These are phyloP conservation scores for Priceomyces castillae DNA, from an alignment of 805 yeast genomes.

Conservation along the genomic window DNA sequence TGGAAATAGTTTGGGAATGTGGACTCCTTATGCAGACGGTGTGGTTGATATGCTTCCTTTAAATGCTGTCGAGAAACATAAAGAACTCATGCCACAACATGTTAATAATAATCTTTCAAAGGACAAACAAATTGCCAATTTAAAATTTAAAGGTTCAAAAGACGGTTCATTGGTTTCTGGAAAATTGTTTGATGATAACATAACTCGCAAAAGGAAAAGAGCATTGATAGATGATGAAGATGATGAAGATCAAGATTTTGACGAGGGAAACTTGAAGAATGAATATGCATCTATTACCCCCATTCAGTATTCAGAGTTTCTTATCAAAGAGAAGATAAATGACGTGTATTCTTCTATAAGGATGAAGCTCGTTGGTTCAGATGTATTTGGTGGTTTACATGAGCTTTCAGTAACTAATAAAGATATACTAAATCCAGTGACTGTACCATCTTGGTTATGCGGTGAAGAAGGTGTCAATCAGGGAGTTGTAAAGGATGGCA, in stretches of 20 bases:
- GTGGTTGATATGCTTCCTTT: conserved; percentile 65
- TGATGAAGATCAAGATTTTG: conserved; percentile 18
- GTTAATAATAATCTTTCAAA: conserved; percentile 11
- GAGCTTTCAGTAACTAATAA: conserved; percentile 49
- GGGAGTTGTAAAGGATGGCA: conserved; percentile 37
- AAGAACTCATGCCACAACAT: conserved; percentile 9
- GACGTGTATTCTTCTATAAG: conserved; percentile 23
- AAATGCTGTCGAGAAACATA: conserved; percentile 43
- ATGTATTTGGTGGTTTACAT: conserved; percentile 76
- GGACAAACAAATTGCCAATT: conserved; percentile 45
- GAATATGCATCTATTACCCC: conserved; percentile 58
- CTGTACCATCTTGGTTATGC: conserved; percentile 71
- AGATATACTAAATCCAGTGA: conserved; percentile 49
- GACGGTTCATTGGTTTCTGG: conserved; percentile 34
- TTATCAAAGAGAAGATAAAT: conserved; percentile 30
- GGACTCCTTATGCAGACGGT: conserved; percentile 73
- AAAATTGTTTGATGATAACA: conserved; percentile 38
- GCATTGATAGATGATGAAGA: conserved; percentile 5
- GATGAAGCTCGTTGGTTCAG: conserved; percentile 56
- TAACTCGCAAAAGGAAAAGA: conserved; percentile 7
- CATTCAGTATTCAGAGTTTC: conserved; percentile 49
- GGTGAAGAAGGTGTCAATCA: conserved; percentile 64
- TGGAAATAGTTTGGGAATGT: conserved; percentile 61
- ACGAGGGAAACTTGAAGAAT: conserved; percentile 16
- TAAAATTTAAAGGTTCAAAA: conserved; percentile 60